A percentile compares a stretch with the other conserved stretches of the same genome.
Conservation (phyloP, 495 filamentous ascomycete genomes). For the Xylaria bambusicola region DNA sequence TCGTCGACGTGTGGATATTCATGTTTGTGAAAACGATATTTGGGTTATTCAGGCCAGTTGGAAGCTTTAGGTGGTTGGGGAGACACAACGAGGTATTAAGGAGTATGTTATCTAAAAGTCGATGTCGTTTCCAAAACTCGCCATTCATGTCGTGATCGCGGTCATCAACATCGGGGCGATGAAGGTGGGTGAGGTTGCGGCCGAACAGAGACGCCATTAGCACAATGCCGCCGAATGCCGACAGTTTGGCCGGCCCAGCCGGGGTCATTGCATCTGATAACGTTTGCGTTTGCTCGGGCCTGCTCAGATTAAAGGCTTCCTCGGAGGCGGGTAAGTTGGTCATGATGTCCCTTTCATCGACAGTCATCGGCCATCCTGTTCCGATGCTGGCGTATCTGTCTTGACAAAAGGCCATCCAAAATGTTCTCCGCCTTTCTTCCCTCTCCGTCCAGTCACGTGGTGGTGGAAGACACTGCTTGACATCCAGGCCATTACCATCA, state of each 20-base stretch:
- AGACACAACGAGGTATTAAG: slow-evolving; percentile 82
- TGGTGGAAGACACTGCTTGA: slow-evolving; percentile 85
- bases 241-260: slow-evolving; percentile 67
- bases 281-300: slow-evolving; percentile 66
- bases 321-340: slow-evolving; percentile 84
- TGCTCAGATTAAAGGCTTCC: slow-evolving; percentile 82
- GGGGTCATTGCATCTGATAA: slow-evolving; percentile 74
- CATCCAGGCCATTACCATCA: slow-evolving; percentile 83
- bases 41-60: slow-evolving; percentile 70
- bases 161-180: slow-evolving; percentile 83
- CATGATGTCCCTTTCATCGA: slow-evolving; percentile 90
- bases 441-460: slow-evolving; percentile 90
- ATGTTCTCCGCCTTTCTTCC: slow-evolving; percentile 88
- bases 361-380: slow-evolving; percentile 93
- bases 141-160: slow-evolving; percentile 87
- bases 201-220: slow-evolving; percentile 89
- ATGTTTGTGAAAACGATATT: slow-evolving; percentile 96
- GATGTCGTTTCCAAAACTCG: slow-evolving; percentile 94
- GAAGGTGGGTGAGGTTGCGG: slow-evolving; percentile 89
- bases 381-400: slow-evolving; percentile 96
- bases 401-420: slow-evolving; percentile 89
- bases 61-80: slow-evolving; percentile 80
- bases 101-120: slow-evolving; percentile 85
- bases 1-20: slow-evolving; percentile 94
- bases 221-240: slow-evolving; percentile 78